phyloP scores from a whole-genome alignment of 768 basidiomycete genomes.

The Agaricus subrufescens region DNA sequence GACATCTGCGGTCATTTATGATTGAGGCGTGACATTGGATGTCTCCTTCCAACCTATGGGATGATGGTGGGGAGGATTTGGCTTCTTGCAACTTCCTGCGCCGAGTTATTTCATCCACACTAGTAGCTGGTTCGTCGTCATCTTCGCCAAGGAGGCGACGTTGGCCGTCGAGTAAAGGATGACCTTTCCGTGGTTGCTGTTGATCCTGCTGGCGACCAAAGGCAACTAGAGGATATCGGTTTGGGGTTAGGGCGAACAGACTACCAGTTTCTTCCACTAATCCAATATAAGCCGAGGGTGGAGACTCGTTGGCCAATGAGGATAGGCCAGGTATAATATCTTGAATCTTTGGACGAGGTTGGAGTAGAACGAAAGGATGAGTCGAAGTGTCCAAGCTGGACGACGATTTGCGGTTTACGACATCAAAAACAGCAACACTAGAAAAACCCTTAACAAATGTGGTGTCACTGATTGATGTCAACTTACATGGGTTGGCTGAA shows the following conservation, averaged over 20 bases:
- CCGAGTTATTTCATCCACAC: slow-evolving; percentile 14
- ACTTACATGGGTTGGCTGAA: slow-evolving; percentile 69
- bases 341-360: slow-evolving; percentile 74
- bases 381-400: background rate
- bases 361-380: slow-evolving; percentile 78
- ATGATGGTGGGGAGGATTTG: too few relatives aligned
- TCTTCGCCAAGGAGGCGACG: slow-evolving; percentile 7
- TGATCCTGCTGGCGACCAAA: slow-evolving; percentile 36
- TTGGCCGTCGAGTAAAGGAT: slow-evolving; percentile 13
- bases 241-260: slow-evolving; percentile 82
- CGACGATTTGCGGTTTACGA: slow-evolving; percentile 38
- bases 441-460: slow-evolving; percentile 2
- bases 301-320: slow-evolving; percentile 34
- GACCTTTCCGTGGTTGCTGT: background rate
- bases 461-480: background rate
- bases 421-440: slow-evolving; percentile 83
- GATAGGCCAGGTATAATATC: slow-evolving; percentile 66
- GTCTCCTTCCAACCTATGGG: slow-evolving; percentile 1
- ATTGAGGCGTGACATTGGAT: slow-evolving; percentile 9
- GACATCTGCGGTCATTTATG: slow-evolving; percentile 46
- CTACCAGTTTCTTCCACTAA: slow-evolving; percentile 66
- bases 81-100: slow-evolving; percentile 5
- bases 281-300: slow-evolving; percentile 77
- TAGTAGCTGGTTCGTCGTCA: slow-evolving; percentile 3
- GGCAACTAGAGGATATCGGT: slow-evolving; percentile 76